phyloP scores from a whole-genome alignment of 176 grass and related monocot genomes.

The Triticum urartu region DNA sequence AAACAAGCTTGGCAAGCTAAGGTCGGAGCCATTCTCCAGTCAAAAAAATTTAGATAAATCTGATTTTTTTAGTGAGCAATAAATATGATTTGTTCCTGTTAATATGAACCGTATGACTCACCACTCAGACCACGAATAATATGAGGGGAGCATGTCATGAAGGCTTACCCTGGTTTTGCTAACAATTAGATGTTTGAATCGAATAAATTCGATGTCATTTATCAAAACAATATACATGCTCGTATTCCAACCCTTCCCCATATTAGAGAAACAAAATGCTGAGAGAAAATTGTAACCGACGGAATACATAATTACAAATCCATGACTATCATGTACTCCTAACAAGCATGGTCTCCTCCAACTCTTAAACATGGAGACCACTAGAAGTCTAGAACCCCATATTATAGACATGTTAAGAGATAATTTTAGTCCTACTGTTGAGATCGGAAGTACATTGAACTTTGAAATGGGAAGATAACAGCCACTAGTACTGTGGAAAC shows the following conservation, averaged over 20 bases:
- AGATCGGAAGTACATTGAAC: background rate
- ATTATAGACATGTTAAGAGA: background rate
- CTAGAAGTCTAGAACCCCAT: background rate
- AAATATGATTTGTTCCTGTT: background rate
- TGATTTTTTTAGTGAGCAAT: background rate
- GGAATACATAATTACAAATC: background rate
- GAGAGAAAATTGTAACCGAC: background rate
- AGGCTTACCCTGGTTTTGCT: background rate
- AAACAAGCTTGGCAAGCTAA: conserved; percentile 26
- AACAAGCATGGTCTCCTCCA: background rate
- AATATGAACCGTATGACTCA: background rate
- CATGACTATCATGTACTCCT: background rate
- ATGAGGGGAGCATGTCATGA: background rate
- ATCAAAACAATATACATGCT: background rate
- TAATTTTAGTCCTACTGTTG: background rate
- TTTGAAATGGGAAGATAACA: background rate
- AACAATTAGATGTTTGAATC: background rate
- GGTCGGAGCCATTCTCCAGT: conserved; percentile 2
- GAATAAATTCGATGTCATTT: background rate
- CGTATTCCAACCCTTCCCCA: background rate
- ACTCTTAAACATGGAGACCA: background rate
- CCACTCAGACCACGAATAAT: background rate
- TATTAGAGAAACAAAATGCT: background rate
- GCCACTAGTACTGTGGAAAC: background rate
- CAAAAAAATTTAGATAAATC: background rate